Evolutionary conservation across 2,329 filamentous ascomycete species (phyloP), one percentile per base, ranked within the genome.

Genomic region (Keithomyces neogunnii): DNA sequence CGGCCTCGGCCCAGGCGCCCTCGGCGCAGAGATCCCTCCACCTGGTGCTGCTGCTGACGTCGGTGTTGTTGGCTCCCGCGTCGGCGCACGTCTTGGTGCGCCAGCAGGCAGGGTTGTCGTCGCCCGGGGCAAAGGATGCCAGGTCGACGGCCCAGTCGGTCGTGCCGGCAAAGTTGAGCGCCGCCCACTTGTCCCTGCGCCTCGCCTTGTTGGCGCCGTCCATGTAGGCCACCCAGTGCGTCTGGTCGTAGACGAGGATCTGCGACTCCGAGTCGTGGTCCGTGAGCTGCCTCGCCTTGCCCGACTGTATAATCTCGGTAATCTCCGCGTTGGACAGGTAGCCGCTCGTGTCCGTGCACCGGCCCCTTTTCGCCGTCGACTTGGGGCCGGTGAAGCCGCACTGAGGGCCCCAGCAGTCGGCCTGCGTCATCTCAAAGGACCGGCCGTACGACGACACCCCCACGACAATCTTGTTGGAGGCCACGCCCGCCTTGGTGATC

Each of bases 261-360:
- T 60, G 54, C 0, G 53, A 57, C 7, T 53, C 47, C 2, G 49
- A 51, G 1, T 28, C 44, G 19, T 19, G 19, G 2, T 45, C 33
- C 28, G 50, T 54, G 13, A 46, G 39, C 33, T 52, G 53, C 2
- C 53, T 50, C 3, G 47, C 13, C 13, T 44, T 39, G 30, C 35
- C 50, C 53, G 56, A 57, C 8, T 55, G 26, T 40, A 56, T 42
- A 28, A 57, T 59, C 8, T 57, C 56, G 0, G 54, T 35, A 30
- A 68, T 61, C 48, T 65, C 63, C 26, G 53, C 57, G 43, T 62
- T 55, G 6, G 59, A 45, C 33, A 65, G 56, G 19, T 64, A 64
- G 4, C 63, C 63, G 6, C 48, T 47, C 2, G 59, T 62, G 2
- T 50, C 49, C 0, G 63, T 66, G 50, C 63, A 66, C 38, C n/a